Conservation (phyloP, 805 yeast species). For the Saturnispora ahearnii region DNA sequence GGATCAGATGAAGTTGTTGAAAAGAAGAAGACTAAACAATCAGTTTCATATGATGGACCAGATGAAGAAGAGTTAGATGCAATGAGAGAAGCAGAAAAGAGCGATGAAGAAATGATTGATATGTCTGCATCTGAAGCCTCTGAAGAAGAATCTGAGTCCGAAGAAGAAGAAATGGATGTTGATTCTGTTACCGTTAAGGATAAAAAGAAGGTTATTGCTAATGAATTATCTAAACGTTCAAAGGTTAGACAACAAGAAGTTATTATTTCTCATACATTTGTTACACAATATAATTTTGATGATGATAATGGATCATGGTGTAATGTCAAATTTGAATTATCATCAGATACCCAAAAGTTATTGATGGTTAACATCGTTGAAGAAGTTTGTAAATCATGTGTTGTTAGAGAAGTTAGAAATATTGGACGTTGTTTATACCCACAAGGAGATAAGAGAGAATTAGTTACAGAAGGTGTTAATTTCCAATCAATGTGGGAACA, state of each 20-base stretch:
- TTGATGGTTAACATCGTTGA: constrained; percentile 96
- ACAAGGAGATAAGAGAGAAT: constrained; percentile 54
- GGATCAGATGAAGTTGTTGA: constrained; percentile 43
- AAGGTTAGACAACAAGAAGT: constrained; percentile 82
- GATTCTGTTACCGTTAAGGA: constrained; percentile 8
- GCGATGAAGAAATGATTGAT: constrained; percentile 57
- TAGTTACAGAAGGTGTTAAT: constrained; percentile 97
- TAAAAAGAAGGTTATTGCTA: constrained; percentile 14
- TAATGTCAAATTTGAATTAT: constrained; percentile 73
- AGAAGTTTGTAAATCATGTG: constrained; percentile 79
- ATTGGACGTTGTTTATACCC: constrained; percentile 94
- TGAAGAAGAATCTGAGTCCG: constrained; percentile 36
- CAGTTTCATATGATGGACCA: constrained; percentile 88
- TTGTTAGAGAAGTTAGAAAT: constrained; percentile 82
- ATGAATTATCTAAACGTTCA: constrained; percentile 48
- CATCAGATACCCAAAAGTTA: constrained; percentile 81
- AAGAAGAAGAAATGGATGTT: constrained; percentile 23
- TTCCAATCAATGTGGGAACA: constrained; percentile 98
- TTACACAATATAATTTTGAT: constrained; percentile 81
- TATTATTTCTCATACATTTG: constrained; percentile 59
- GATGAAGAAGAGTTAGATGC: constrained; percentile 92
- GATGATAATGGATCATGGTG: constrained; percentile 88
- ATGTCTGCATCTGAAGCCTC: constrained; percentile 31
- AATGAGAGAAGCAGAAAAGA: constrained; percentile 73
- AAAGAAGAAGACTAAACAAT: constrained; percentile 62